These are phyloP conservation scores for Fraxinus excelsior DNA, from an alignment of 257 asterid species.

Conservation along the genomic window DNA sequence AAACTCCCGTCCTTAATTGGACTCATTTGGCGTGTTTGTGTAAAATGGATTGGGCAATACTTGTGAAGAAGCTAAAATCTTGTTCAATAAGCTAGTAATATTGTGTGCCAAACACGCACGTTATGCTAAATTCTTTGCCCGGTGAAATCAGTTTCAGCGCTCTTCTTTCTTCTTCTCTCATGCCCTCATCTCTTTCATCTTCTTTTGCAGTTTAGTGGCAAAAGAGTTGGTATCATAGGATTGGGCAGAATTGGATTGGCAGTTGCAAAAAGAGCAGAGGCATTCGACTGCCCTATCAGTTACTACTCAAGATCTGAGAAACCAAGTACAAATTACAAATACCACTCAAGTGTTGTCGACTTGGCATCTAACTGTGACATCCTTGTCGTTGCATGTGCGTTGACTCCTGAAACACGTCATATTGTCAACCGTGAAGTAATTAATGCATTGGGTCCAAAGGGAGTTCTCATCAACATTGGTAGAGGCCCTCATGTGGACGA, in stretches of 20 bases:
- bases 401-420: conserved; percentile 62
- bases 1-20: background rate
- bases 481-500: conserved; percentile 75
- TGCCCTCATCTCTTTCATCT: background rate
- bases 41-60: background rate
- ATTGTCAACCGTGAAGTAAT: conserved; percentile 60
- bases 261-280: conserved; percentile 72
- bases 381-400: conserved; percentile 62
- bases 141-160: background rate
- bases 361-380: conserved; percentile 61
- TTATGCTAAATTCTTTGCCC: background rate
- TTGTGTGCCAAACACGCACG: background rate
- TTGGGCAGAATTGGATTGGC: conserved; percentile 88
- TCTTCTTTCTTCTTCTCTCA: background rate
- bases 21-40: background rate
- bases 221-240: conserved; percentile 73
- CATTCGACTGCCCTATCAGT: conserved; percentile 68
- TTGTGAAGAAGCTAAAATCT: background rate
- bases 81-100: background rate
- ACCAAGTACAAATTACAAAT: conserved; percentile 44
- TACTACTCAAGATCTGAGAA: conserved; percentile 72
- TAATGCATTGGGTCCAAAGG: conserved; percentile 68
- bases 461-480: conserved; percentile 70
- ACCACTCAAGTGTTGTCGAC: conserved; percentile 47
- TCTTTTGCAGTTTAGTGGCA: conserved; percentile 72